Base-by-base conservation (phyloP, 352 stramenopile genomes). In the Phytophthora tentaculata region DNA sequence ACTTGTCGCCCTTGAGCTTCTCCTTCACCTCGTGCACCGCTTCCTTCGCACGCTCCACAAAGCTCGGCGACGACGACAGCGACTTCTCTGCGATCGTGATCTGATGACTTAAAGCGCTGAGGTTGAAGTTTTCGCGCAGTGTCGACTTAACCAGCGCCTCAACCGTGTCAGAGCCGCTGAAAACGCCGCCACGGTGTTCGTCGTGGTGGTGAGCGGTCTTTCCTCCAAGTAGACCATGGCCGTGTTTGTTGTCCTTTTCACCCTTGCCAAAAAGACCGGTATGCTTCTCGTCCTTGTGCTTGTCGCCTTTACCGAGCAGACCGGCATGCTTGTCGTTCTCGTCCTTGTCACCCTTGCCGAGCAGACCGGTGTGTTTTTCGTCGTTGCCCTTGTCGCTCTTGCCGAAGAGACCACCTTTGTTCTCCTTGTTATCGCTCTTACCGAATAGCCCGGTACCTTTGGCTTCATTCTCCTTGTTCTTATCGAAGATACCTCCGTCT, bases 51-150 rank as follows among this genome's bases (percentile, higher is more conserved):
- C 61, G 67, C 44, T 70, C 48, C 26, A 74, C 50, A 17, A 74
- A 62, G 24, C 43, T 47, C 19, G 55, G 55, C 49, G 61, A 74
- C 16, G 56, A 35, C 56, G 64, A 28, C 29, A 74, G 43, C 2
- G 67, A 74, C 19, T 60, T 70, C 54, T 74, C 61, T 5, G 61
- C 35, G 39, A 58, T 52, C 2, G 67, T 63, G 56, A 74, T 74
- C 51, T 74, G 67, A 49, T 66, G 61, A 19, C 58, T 66, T 32
- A 70, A 45, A 6, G 67, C 43, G 41, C 47, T 67, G 29, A 64
- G 13, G 35, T 66, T 74, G 32, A 74, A 74, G 22, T 64, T 58
- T 20, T 74, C 51, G 24, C 61, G 67, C 35, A 74, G 32, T 44
- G 61, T 74, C 4, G 48, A 39, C 50, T 62, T 69, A 39, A 74